A percentile compares a stretch with the other conserved stretches of the same genome.
Conservation (phyloP, 495 filamentous ascomycete genomes). For the Penicillium egyptiacum region DNA sequence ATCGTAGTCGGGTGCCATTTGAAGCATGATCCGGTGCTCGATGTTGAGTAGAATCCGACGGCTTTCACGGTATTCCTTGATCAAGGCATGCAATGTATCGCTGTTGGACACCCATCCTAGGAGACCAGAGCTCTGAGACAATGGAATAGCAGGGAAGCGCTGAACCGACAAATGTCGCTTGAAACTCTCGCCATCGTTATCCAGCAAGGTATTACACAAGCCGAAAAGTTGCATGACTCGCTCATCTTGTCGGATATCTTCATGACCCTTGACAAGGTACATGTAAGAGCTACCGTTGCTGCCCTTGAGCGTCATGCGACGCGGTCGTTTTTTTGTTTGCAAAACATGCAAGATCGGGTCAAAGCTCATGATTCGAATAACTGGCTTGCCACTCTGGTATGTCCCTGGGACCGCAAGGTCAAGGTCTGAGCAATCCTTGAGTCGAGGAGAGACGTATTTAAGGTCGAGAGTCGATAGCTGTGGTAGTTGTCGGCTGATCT, state of each 20-base stretch:
- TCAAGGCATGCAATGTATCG: constrained; percentile 93
- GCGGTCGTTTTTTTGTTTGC: constrained; percentile 91
- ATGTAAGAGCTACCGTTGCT: constrained; percentile 84
- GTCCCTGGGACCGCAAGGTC: constrained; percentile 93
- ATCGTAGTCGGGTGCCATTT: constrained; percentile 99
- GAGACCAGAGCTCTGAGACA: constrained; percentile 93
- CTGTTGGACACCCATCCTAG: constrained; percentile 98
- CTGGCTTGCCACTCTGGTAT: constrained; percentile 81
- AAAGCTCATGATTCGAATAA: constrained; percentile 85
- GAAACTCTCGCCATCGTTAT: constrained; percentile 90
- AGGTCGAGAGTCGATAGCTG: constrained; percentile 91
- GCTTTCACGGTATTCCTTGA: constrained; percentile 95
- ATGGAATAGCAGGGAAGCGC: constrained; percentile 87
- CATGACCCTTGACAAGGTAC: constrained; percentile 91
- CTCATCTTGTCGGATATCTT: constrained; percentile 98
- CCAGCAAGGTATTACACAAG: constrained; percentile 88
- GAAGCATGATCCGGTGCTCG: constrained; percentile 98
- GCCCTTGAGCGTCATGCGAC: constrained; percentile 83
- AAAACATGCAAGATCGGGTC: constrained; percentile 88
- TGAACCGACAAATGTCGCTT: constrained; percentile 96
- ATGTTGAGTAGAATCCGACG: constrained; percentile 97
- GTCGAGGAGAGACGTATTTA: constrained; percentile 90
- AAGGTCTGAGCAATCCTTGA: constrained; percentile 78
- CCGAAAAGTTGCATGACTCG: constrained; percentile 99
- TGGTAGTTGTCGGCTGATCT: constrained; percentile 89